Evolutionary conservation across 129 eudicot species (phyloP).

Genomic region (Pulicaria dysenterica): DNA sequence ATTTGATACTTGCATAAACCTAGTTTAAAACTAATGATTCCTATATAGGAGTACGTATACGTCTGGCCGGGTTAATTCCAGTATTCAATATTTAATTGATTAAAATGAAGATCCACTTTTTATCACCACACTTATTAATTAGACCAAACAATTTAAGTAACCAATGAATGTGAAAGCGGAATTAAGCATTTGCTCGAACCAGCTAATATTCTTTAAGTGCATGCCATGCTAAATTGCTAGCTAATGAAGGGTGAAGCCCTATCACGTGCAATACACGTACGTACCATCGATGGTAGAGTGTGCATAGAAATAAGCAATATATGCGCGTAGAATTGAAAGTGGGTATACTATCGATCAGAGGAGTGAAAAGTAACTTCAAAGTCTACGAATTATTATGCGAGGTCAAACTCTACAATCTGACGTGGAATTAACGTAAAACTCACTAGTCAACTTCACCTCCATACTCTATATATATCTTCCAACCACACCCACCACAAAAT

Average conservation of each 20-base stretch:
- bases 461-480: conserved; percentile 43
- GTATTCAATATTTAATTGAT: too few species aligned
- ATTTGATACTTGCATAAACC: too few species aligned
- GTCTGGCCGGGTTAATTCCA: too few species aligned
- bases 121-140: too few species aligned
- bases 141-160: not conserved
- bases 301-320: not conserved
- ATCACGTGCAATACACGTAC: conserved; percentile 28
- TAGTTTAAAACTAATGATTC: too few species aligned
- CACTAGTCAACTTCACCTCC: conserved; percentile 21
- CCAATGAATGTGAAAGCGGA: conserved; percentile 13
- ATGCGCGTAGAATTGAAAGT: conserved; percentile 17
- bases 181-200: not conserved
- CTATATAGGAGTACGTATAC: too few species aligned
- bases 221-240: not conserved
- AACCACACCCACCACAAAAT: conserved; percentile 15
- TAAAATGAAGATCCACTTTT: too few species aligned
- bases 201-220: not conserved
- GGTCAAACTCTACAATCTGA: conserved; percentile 38
- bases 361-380: conserved; percentile 5
- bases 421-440: conserved; percentile 26
- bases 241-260: not conserved
- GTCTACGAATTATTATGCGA: conserved; percentile 6
- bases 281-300: conserved; percentile 4
- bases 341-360: conserved; percentile 8